Percentiles rank a stretch among this genome's conserved stretches.
phyloP scores from a whole-genome alignment of 1,284 basidiomycete genomes.

The Phellopilus nigrolimitatus region DNA sequence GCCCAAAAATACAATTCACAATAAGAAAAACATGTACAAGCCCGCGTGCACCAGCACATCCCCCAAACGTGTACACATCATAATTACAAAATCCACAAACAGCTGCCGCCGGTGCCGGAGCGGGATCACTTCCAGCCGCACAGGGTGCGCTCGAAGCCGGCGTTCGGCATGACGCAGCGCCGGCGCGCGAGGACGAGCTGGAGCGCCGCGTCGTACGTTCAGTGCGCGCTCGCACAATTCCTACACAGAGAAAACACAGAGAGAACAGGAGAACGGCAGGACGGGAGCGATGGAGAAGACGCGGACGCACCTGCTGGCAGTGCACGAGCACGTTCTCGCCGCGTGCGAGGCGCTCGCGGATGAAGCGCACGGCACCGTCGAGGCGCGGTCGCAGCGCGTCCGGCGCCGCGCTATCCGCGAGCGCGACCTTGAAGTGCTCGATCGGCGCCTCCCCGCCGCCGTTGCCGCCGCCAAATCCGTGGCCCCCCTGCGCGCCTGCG shows the following conservation, averaged over 20 bases:
- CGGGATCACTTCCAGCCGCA: slow-evolving; percentile 19
- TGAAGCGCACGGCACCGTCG: slow-evolving; percentile 51
- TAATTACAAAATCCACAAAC: no score
- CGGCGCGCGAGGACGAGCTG: slow-evolving; percentile 53
- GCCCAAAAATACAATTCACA: no score
- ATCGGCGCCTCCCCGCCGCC: slow-evolving; percentile 52
- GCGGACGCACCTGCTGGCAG: slow-evolving; percentile 53
- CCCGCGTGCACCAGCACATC: no score
- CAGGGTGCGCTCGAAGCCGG: slow-evolving; percentile 39
- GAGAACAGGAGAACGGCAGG: slow-evolving; percentile 50
- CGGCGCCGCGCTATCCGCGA: slow-evolving; percentile 51
- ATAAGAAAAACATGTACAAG: no score
- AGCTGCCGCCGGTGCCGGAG: neutral
- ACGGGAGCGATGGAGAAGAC: neutral
- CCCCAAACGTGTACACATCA: no score
- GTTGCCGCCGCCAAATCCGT: slow-evolving; percentile 42
- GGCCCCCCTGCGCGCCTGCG: slow-evolving; percentile 25
- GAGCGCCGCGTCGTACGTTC: slow-evolving; percentile 59
- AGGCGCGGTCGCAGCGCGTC: slow-evolving; percentile 48
- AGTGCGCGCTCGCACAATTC: slow-evolving; percentile 61
- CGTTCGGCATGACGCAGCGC: slow-evolving; percentile 68
- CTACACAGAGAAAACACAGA: slow-evolving; percentile 64
- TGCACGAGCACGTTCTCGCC: slow-evolving; percentile 60
- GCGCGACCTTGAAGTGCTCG: slow-evolving; percentile 58
- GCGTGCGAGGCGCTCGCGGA: slow-evolving; percentile 41